phyloP scores from a whole-genome alignment of 306 rosid genomes.

The Prunus mume region DNA sequence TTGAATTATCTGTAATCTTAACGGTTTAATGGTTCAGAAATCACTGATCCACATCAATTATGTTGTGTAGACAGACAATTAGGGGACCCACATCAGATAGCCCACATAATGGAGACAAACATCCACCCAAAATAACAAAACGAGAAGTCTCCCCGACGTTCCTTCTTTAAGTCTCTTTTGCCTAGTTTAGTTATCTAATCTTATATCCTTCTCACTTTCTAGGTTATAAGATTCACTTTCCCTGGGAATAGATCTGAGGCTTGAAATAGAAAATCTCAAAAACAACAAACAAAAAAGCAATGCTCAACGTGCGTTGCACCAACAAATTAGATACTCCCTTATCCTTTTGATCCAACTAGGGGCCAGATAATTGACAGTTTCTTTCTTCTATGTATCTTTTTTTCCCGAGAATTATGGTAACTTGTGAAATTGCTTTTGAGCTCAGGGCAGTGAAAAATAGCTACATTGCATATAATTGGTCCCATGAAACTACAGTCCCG shows the following conservation, averaged over 20 bases:
- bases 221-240: conserved; percentile 18
- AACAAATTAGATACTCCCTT: conserved; percentile 15
- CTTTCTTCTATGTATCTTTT: neutral
- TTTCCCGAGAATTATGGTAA: neutral
- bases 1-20: neutral
- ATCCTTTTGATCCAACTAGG: conserved; percentile 5
- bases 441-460: neutral
- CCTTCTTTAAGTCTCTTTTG: neutral
- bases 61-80: neutral
- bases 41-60: neutral
- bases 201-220: conserved; percentile 5
- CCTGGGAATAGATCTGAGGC: neutral
- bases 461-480: neutral
- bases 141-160: neutral
- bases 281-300: neutral
- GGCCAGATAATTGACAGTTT: neutral
- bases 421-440: neutral
- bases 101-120: conserved; percentile 17
- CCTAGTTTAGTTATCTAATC: neutral
- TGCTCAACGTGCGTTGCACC: conserved; percentile 1
- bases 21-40: neutral
- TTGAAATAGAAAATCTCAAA: neutral
- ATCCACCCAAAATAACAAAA: neutral
- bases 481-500: neutral
- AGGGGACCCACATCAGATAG: conserved; percentile 15